These are phyloP conservation scores for Botrytis squamosa DNA, from an alignment of 2,329 filamentous ascomycete genomes.

Conservation along the genomic window DNA sequence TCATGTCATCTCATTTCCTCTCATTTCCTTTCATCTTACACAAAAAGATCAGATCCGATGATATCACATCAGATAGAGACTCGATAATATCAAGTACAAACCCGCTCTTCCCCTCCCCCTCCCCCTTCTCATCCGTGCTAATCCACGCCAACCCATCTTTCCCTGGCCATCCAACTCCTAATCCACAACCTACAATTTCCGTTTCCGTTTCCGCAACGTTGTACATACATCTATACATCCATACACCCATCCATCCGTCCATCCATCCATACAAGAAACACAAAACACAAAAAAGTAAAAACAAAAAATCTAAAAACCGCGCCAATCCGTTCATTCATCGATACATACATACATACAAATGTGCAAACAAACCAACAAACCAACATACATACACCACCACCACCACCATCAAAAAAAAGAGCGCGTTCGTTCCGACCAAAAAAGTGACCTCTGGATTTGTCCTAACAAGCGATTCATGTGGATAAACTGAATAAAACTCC, in stretches of 20 bases:
- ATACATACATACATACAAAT: background rate
- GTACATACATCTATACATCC: background rate
- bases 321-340: background rate
- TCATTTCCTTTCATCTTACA: background rate
- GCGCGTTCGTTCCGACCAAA: no score
- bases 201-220: background rate
- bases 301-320: background rate
- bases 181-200: background rate
- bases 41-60: background rate
- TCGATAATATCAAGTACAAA: background rate
- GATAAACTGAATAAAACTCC: constrained; percentile 1
- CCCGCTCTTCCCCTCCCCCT: background rate
- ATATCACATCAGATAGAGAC: background rate
- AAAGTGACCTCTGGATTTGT: background rate
- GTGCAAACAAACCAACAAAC: background rate
- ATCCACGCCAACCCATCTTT: background rate
- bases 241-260: background rate
- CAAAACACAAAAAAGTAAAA: background rate
- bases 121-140: background rate
- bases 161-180: background rate
- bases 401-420: no score
- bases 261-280: background rate
- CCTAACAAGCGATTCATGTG: background rate
- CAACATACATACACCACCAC: background rate
- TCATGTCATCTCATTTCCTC: background rate